Evolutionary conservation across 1,284 basidiomycete genomes (phyloP).

Genomic region (Ustilago loliicola): DNA sequence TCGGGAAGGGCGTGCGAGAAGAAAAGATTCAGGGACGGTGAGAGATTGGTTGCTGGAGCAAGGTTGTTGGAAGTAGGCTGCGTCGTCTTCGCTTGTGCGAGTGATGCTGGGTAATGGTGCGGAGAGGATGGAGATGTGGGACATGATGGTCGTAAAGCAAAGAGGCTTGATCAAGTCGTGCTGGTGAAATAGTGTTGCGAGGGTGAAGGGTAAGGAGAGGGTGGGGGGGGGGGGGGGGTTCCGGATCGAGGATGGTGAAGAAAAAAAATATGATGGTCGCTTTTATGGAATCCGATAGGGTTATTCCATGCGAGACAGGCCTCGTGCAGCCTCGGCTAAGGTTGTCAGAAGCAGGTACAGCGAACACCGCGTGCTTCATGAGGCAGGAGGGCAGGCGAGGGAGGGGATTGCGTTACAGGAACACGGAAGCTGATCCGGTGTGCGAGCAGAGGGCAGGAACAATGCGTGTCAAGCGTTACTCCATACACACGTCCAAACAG

Average conservation of each 20-base stretch:
- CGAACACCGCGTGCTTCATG: neutral
- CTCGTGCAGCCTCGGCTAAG: constrained; percentile 21
- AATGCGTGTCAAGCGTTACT: no score
- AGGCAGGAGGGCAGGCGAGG: neutral
- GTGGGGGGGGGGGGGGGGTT: constrained; percentile 1
- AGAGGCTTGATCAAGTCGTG: constrained; percentile 1
- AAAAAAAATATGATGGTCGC: constrained; percentile 18
- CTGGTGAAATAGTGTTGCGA: neutral
- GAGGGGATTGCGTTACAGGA: neutral
- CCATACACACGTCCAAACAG: constrained; percentile 15
- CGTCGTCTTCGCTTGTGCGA: constrained; percentile 23
- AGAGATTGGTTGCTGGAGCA: constrained; percentile 25
- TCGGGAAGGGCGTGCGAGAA: neutral
- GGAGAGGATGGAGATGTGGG: constrained; percentile 35
- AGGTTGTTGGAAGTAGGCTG: constrained; percentile 20
- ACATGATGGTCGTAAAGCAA: constrained; percentile 32
- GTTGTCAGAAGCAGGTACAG: constrained; percentile 31
- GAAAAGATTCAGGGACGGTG: constrained; percentile 21
- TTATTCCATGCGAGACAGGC: constrained; percentile 17
- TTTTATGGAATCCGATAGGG: constrained; percentile 17
- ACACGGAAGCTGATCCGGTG: neutral
- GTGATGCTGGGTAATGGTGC: constrained; percentile 21
- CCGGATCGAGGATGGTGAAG: constrained; percentile 22
- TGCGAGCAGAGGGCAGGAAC: neutral
- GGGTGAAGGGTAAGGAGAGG: no score